Percentiles rank a stretch among this genome's conserved stretches.
Evolutionary conservation across 78 protist species (phyloP).

Genomic region (Dictyostelium firmibasis): DNA sequence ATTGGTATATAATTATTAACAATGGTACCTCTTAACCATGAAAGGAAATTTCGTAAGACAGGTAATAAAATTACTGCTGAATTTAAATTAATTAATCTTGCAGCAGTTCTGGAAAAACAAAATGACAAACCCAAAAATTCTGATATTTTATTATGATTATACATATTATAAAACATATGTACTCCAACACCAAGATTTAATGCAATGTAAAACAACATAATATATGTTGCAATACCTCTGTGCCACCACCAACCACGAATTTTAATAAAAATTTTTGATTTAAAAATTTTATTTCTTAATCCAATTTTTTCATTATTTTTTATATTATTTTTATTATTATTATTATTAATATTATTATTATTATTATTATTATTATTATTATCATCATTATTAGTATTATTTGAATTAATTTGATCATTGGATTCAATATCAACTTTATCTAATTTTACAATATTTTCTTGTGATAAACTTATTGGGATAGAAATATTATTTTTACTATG

Average conservation of each 20-base stretch:
- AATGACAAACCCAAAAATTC: slow-evolving; percentile 25
- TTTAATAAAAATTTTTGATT: slow-evolving; percentile 6
- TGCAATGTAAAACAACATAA: slow-evolving; percentile 6
- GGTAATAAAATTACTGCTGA: slow-evolving; percentile 86
- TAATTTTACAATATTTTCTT: not conserved
- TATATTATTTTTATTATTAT: not conserved
- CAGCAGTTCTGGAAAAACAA: slow-evolving; percentile 66
- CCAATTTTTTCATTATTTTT: not conserved
- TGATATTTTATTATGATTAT: not conserved
- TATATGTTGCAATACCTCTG: slow-evolving; percentile 9
- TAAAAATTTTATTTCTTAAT: not conserved
- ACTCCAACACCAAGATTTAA: slow-evolving; percentile 39
- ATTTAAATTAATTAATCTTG: slow-evolving; percentile 80
- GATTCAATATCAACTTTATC: not conserved
- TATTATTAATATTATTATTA: not conserved
- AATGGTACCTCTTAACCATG: slow-evolving; percentile 41
- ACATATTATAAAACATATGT: slow-evolving; percentile 17
- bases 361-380: not conserved
- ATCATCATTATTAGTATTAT: not conserved
- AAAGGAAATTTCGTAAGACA: slow-evolving; percentile 84
- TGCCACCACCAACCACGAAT: slow-evolving; percentile 65
- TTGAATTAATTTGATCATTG: not conserved
- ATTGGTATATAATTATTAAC: slow-evolving; percentile 78
- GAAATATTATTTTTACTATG: not conserved
- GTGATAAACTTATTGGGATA: slow-evolving; percentile 6